phyloP scores from a whole-genome alignment of 768 basidiomycete species.

The Kwoniella bestiolae region DNA sequence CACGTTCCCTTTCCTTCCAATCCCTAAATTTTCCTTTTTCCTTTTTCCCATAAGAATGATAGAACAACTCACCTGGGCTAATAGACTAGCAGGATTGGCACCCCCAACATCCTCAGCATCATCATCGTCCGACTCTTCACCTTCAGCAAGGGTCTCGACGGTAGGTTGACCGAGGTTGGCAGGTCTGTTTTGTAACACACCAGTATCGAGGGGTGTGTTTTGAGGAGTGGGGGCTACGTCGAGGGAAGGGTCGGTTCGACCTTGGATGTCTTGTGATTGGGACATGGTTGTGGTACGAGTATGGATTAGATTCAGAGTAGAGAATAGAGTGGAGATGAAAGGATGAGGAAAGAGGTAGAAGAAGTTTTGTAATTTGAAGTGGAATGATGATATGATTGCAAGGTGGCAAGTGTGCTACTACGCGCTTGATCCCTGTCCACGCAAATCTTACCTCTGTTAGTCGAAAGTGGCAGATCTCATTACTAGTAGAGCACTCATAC shows the following conservation, averaged over 20 bases:
- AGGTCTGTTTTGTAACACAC: constrained; percentile 67
- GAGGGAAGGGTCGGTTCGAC: constrained; percentile 38
- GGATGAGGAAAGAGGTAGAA: constrained; percentile 10
- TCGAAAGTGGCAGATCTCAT: too few relatives aligned
- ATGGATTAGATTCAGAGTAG: too few relatives aligned
- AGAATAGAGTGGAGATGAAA: not conserved
- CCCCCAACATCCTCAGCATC: constrained; percentile 68
- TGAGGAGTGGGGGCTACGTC: constrained; percentile 82
- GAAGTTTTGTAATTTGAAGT: not conserved
- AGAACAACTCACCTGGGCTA: constrained; percentile 55
- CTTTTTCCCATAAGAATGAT: not conserved
- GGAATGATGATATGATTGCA: not conserved
- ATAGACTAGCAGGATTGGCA: constrained; percentile 54
- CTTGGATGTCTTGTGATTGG: constrained; percentile 51
- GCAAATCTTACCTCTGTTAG: too few relatives aligned
- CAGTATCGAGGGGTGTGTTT: constrained; percentile 84
- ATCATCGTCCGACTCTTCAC: constrained; percentile 85
- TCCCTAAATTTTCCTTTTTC: constrained; percentile 1
- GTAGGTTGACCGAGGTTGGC: constrained; percentile 76
- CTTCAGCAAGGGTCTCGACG: constrained; percentile 60
- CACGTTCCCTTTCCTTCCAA: constrained; percentile 1
- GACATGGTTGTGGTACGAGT: constrained; percentile 32
- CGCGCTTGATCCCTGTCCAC: too few relatives aligned
- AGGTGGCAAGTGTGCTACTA: too few relatives aligned
- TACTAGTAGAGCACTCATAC: too few relatives aligned